Evolutionary conservation across 176 grass and related monocot species (phyloP).

Genomic region (Eragrostis curvula): DNA sequence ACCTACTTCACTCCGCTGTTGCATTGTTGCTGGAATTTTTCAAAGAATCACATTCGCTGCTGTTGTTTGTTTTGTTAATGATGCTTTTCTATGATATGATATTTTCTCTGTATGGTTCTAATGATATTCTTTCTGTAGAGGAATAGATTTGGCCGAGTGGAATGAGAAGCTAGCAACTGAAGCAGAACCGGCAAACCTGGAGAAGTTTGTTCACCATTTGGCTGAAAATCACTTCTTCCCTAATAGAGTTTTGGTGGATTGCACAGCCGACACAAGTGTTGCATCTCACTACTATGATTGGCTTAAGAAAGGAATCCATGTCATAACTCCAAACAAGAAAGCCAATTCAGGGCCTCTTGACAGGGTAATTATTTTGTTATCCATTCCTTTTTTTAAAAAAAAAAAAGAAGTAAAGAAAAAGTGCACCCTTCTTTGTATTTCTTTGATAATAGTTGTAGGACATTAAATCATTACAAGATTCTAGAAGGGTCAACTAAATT

Average conservation of each 20-base stretch:
- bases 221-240: constrained; percentile 80
- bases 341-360: constrained; percentile 89
- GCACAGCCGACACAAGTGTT: constrained; percentile 79
- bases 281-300: constrained; percentile 86
- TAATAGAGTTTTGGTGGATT: constrained; percentile 85
- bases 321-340: constrained; percentile 91
- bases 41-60: background rate
- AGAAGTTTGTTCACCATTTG: constrained; percentile 66
- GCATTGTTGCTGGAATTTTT: background rate
- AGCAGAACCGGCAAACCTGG: constrained; percentile 61
- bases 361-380: constrained; percentile 47
- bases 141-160: constrained; percentile 77
- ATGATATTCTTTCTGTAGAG: constrained; percentile 42
- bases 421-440: no score
- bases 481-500: background rate
- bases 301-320: constrained; percentile 79
- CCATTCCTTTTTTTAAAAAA: background rate
- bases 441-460: no score
- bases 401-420: background rate
- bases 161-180: constrained; percentile 59
- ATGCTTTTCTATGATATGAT: background rate
- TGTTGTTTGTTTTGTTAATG: constrained; percentile 4
- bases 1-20: background rate
- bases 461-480: background rate
- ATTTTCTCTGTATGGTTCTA: no score